These are phyloP conservation scores for Halteria grandinella DNA, from an alignment of 73 alveolate genomes.

Conservation along the genomic window DNA sequence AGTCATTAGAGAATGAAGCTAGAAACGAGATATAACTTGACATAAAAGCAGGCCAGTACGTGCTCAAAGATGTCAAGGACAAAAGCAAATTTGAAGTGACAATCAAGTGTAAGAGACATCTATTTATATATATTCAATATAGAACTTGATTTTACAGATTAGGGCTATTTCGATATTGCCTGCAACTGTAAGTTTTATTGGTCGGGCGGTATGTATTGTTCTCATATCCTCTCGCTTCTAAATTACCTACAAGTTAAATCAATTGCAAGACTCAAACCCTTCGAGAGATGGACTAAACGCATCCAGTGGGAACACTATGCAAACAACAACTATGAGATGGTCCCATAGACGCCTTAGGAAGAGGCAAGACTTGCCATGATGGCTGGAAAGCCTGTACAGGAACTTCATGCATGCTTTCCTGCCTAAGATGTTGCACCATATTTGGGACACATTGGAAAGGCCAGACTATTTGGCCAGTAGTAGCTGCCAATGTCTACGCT, in stretches of 20 bases:
- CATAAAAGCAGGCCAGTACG: background rate
- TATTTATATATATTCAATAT: too few relatives aligned
- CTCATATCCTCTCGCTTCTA: slow-evolving; percentile 45
- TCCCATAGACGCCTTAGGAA: background rate
- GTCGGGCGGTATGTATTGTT: background rate
- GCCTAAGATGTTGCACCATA: too few relatives aligned
- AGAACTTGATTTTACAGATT: background rate
- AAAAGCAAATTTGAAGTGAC: background rate
- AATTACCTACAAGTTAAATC: slow-evolving; percentile 34
- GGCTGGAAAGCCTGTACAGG: too few relatives aligned
- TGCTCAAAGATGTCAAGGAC: slow-evolving; percentile 1
- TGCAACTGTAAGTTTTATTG: background rate
- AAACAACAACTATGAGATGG: background rate
- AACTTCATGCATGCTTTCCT: too few relatives aligned
- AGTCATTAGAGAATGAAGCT: background rate
- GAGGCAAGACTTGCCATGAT: too few relatives aligned
- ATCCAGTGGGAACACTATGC: slow-evolving; percentile 57
- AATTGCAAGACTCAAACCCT: slow-evolving; percentile 2
- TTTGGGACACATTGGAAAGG: too few relatives aligned
- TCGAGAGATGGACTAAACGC: slow-evolving; percentile 54
- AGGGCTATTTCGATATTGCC: background rate
- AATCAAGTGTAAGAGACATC: background rate
- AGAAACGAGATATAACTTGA: background rate
- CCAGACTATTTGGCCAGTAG: too few relatives aligned
- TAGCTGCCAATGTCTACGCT: too few relatives aligned